Base-by-base conservation (phyloP, 2,329 filamentous ascomycete genomes). In the Curvularia eragrostidis region DNA sequence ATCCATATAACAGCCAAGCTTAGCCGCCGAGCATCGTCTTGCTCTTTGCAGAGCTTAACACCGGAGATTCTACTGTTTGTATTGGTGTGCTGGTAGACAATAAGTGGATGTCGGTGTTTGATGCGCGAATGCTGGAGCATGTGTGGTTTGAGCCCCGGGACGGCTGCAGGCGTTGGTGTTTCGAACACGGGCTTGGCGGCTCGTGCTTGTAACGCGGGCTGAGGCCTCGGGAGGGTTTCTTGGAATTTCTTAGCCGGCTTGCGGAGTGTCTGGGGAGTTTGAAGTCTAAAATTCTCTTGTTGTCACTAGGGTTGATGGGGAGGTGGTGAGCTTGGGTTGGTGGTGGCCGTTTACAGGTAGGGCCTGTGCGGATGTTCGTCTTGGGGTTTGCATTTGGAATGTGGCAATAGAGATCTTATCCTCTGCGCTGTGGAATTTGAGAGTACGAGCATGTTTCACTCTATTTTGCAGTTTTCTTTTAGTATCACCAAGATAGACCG, bases 101-200 rank as follows among this genome's bases (percentile, higher is more conserved):
- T 51, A 52, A 52, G 63, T 62, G 57, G 63, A 39, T 19, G 39
- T 10, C 15, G 30, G 48, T 39, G 70, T 75, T 69, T 70, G 66
- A 71, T 68, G 64, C 67, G 65, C 63, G 19, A 36, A 30, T 57
- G 42, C 52, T 75, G 71, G 54, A 48, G 69, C 71, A 58, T 26
- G 41, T 39, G 56, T 48, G 57, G 70, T 75, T 69, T 72, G 67
- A 56, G 62, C 51, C 34, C 23, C 15, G 47, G 34, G 5, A 4
- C 30, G 12, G 44, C 34, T 52, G 53, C 39, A 23, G 53, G 48
- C 23, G 34, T 47, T 53, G 26, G 60, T 68, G 71, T 74, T 74
- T 74, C 69, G 69, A 61, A 44, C 50, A 19, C 32, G 34, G 38
- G 39, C 67, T 67, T 67, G 67, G 67, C 64, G 58, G 24, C 23